Evolutionary conservation across 106 monocot species (phyloP).

Genomic region (Platanthera guangdongensis): DNA sequence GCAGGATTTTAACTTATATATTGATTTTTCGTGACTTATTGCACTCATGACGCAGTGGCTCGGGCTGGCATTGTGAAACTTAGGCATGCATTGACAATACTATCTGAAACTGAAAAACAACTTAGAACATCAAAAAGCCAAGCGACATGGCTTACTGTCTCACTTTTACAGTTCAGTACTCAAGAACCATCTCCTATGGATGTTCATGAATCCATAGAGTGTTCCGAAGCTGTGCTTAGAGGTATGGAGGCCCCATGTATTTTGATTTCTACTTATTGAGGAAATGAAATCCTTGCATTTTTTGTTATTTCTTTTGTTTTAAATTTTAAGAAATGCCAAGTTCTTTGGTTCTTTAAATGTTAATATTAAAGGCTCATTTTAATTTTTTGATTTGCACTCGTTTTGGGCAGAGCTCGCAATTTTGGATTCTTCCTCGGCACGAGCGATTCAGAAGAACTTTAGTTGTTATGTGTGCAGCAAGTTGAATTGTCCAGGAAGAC

Average conservation of each 20-base stretch:
- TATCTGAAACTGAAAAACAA: conserved; percentile 96
- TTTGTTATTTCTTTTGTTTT: not conserved
- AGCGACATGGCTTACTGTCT: conserved; percentile 96
- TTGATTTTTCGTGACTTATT: not conserved
- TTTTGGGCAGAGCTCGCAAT: conserved; percentile 44
- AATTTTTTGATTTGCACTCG: not conserved
- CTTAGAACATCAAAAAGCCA: conserved; percentile 91
- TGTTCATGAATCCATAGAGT: conserved; percentile 22
- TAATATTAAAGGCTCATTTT: not conserved
- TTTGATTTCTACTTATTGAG: not conserved
- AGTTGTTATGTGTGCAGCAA: conserved; percentile 27
- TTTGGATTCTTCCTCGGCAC: conserved; percentile 26
- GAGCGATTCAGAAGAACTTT: conserved; percentile 36
- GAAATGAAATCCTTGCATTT: not conserved
- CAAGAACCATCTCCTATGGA: conserved; percentile 38
- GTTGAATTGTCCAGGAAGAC: conserved; percentile 38
- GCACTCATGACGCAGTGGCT: conserved; percentile 31
- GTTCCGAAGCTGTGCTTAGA: conserved; percentile 30
- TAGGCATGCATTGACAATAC: conserved; percentile 68
- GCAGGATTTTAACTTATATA: not conserved
- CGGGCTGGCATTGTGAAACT: conserved; percentile 58
- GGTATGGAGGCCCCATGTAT: conserved; percentile 21
- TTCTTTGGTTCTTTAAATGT: not conserved
- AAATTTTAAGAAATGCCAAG: not conserved
- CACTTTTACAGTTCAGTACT: conserved; percentile 80